phyloP scores from a whole-genome alignment of 768 basidiomycete species.

The Mycena amicta region DNA sequence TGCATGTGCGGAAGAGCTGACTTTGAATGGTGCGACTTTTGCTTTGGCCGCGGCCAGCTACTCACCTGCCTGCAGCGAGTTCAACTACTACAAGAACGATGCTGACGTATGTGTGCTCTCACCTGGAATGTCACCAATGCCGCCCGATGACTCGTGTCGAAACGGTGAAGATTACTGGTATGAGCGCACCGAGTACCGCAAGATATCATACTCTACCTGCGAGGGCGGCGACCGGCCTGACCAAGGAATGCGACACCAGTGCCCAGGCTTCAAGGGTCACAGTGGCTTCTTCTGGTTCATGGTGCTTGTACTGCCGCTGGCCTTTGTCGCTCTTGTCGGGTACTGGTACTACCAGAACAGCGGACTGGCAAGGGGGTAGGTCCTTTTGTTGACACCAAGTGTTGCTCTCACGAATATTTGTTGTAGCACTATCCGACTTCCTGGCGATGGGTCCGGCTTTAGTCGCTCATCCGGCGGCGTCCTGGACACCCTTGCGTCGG shows the following conservation, averaged over 20 bases:
- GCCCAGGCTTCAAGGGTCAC: conserved; percentile 79
- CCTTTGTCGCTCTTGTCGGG: conserved; percentile 71
- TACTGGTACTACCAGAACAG: conserved; percentile 83
- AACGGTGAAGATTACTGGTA: conserved; percentile 83
- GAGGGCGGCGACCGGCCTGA: conserved; percentile 81
- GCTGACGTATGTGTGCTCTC: conserved; percentile 79
- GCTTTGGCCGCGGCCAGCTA: too few species aligned
- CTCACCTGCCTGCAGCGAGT: too few species aligned
- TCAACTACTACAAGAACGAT: conserved; percentile 78
- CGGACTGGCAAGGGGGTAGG: conserved; percentile 75
- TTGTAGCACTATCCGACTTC: conserved; percentile 80
- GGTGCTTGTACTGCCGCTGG: conserved; percentile 75
- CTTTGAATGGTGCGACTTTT: too few species aligned
- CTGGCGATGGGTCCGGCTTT: conserved; percentile 52
- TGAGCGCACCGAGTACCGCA: conserved; percentile 87
- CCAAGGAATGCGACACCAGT: conserved; percentile 70
- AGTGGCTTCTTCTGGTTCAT: conserved; percentile 84
- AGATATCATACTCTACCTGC: conserved; percentile 88
- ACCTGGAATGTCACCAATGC: conserved; percentile 64
- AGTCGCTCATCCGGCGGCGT: conserved; percentile 45
- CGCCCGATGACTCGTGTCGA: conserved; percentile 63
- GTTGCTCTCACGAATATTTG: too few species aligned
- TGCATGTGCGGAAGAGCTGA: conserved; percentile 76
- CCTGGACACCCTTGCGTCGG: conserved; percentile 77
- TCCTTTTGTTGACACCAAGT: too few species aligned